Base-by-base conservation (phyloP, 495 filamentous ascomycete species). In the Penicillium odoratum region DNA sequence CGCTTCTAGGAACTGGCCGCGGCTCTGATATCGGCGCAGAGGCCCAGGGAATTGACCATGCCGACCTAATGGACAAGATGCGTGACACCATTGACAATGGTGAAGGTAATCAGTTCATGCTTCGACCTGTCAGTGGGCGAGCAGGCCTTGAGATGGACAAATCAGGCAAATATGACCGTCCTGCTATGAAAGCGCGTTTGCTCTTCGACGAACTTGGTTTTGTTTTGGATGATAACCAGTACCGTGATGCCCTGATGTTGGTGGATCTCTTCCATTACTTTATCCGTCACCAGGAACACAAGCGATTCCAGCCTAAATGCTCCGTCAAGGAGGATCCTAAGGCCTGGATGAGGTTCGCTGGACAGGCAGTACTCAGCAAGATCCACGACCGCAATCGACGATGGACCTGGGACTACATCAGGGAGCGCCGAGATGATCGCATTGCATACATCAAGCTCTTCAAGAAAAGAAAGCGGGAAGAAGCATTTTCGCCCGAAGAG, bases 221-320 rank as follows among this genome's bases (percentile, higher is more conserved):
- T 50, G 88, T 98, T 16, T 78, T 98, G 16, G 94, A 98, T 67
- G 92, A 98, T 59, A 85, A 97, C 58, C 94, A 98, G 68, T 98
- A 98, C 67, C 89, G 95, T 25, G 94, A 98, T 77, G 90, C 86
- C 1, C 75, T 98, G 55, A 98, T 98, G 95, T 90, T 98, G 78
- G 88, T 97, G 7, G 94, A 98, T 69, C 83, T 97, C 5, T 98
- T 98, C 78, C 94, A 98, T 72, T 98, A 93, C 68, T 98, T 96
- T 69, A 90, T 98, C 63, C 89, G 93, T 42, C 95, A 98, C 63
- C 94, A 98, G 70, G 92, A 98, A 69, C 96, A 97, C 78, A 95
- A 92, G 70, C 95, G 92, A 70, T 81, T 89, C 56, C 92, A 96
- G 63, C 94, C 94, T 3, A 94, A 94, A 65, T 84, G 79, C 28